A percentile compares a stretch with the other conserved stretches of the same genome.
These are phyloP conservation scores for Aspergillus niger DNA, from an alignment of 2,329 filamentous ascomycete species.

Conservation along the genomic window DNA sequence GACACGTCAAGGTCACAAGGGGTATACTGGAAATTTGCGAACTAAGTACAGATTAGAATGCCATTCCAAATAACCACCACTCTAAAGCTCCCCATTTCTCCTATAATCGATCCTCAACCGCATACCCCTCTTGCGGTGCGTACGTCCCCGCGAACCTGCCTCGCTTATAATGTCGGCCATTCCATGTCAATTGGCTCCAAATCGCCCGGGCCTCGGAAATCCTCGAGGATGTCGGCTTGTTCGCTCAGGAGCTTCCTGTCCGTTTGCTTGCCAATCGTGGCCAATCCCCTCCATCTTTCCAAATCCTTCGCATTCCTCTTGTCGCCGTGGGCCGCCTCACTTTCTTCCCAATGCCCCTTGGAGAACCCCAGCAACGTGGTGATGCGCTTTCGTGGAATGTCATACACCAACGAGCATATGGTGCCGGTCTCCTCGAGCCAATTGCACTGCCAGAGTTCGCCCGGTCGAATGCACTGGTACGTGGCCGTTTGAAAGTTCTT, in stretches of 20 bases:
- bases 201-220: conserved; percentile 53
- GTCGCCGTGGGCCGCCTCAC: conserved; percentile 56
- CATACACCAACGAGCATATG: conserved; percentile 58
- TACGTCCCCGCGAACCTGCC: background rate
- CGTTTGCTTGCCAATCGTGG: conserved; percentile 52
- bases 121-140: background rate
- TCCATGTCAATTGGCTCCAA: conserved; percentile 50
- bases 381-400: conserved; percentile 53
- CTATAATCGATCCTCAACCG: background rate
- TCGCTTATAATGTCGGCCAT: conserved; percentile 36
- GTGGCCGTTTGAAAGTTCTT: conserved; percentile 57
- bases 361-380: conserved; percentile 58
- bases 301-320: conserved; percentile 57
- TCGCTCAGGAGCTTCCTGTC: conserved; percentile 57
- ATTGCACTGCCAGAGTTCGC: conserved; percentile 62
- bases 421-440: conserved; percentile 65
- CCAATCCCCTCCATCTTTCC: conserved; percentile 56
- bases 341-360: conserved; percentile 58
- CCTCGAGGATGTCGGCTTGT: conserved; percentile 55
- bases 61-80: background rate
- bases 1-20: background rate
- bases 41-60: background rate
- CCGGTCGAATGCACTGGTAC: conserved; percentile 60
- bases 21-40: background rate
- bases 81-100: background rate